Evolutionary conservation across 2,329 filamentous ascomycete genomes (phyloP), one percentile per base, ranked within the genome.

Genomic region (Penicillium sp.): DNA sequence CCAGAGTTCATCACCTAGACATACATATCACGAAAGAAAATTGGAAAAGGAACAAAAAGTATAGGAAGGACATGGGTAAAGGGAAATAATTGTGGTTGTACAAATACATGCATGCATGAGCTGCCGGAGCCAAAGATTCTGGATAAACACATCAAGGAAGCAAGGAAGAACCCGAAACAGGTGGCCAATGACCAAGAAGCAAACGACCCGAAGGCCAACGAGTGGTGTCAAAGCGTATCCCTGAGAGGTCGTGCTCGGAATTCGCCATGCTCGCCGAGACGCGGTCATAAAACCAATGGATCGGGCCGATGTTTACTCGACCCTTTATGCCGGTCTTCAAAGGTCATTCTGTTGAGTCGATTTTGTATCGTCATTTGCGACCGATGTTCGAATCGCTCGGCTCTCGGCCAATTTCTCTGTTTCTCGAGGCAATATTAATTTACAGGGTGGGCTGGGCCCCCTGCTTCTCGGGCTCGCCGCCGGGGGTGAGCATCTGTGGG

Each of bases 401-500:
- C 45, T 43, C 34, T 44, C 42, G 47, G 50, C 42, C 43, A 31
- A 43, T 44, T 27, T 27, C 48, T 46, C 50, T 49, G 45, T 38
- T 51, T 53, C 52, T 43, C 37, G 35, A 26, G 15, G 38, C 33
- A 36, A 23, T 44, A 46, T 54, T 58, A 53, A 54, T 63, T 66
- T 67, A 68, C 53, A 67, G 51, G 42, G 62, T 49, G 34, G 61
- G 58, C 47, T 67, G 56, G 43, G 53, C 55, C 43, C 54, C 37
- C 50, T 59, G 50, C 48, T 59, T 55, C 47, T 61, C 53, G 33
- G 50, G 45, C 36, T 56, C 53, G 23, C 48, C 45, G 31, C 68
- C 68, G 28, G 68, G 67, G 18, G 67, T 64, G 51, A 71, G 65
- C 65, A 71, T 69, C 68, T 71, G 31, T 36, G 18, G 21, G 13